Percentiles rank a stretch among this genome's conserved stretches.
phyloP scores from a whole-genome alignment of 176 grass and related monocot species.

The Cenchrus fungigraminus region DNA sequence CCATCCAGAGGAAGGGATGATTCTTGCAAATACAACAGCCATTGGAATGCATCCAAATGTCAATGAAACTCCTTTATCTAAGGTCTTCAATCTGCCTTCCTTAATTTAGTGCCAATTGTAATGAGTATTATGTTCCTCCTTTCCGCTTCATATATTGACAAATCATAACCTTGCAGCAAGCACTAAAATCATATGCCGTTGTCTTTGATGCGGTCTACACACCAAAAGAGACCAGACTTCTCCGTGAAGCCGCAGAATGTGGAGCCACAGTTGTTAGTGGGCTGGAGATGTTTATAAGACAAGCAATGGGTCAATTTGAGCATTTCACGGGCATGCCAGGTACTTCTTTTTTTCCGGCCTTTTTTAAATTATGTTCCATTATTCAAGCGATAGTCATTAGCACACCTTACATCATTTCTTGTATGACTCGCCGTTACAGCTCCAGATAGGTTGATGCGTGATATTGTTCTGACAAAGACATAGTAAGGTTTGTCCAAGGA shows the following conservation, averaged over 20 bases:
- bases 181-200: conserved; percentile 78
- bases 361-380: background rate
- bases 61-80: conserved; percentile 85
- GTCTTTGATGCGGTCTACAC: conserved; percentile 97
- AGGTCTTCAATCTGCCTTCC: conserved; percentile 54
- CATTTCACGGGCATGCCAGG: conserved; percentile 82
- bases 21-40: conserved; percentile 98
- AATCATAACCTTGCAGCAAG: conserved; percentile 66
- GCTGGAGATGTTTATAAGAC: conserved; percentile 98
- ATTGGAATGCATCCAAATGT: conserved; percentile 96
- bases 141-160: conserved; percentile 5
- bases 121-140: background rate
- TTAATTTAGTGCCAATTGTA: background rate
- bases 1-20: conserved; percentile 87
- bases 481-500: conserved; percentile 54
- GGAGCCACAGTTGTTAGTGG: conserved; percentile 89
- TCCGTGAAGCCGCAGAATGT: conserved; percentile 78
- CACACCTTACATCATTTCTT: conserved; percentile 54
- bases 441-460: conserved; percentile 78
- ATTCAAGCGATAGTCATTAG: conserved; percentile 6
- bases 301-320: conserved; percentile 93
- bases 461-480: conserved; percentile 74
- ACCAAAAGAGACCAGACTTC: conserved; percentile 91
- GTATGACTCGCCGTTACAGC: conserved; percentile 58
- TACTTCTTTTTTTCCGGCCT: conserved; percentile 25